phyloP scores from a whole-genome alignment of 2,329 filamentous ascomycete species.

The Biscogniauxia mediterranea region DNA sequence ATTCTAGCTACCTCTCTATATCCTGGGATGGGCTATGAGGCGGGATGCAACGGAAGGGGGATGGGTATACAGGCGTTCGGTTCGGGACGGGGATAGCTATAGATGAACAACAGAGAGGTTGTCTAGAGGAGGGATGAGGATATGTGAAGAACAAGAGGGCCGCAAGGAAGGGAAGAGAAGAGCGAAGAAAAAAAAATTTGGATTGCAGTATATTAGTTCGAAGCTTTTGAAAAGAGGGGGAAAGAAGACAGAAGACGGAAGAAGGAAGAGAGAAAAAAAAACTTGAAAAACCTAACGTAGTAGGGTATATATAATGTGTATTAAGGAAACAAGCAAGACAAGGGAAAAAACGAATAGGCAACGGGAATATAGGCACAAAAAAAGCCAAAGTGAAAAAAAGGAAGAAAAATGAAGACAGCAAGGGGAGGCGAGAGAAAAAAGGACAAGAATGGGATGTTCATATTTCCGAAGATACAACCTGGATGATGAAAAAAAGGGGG shows the following conservation, averaged over 20 bases:
- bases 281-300: neutral
- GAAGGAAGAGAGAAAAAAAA: neutral
- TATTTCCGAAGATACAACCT: too few relatives aligned
- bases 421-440: neutral
- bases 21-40: too few relatives aligned
- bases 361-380: neutral
- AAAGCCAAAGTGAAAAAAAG: neutral
- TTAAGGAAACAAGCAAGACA: neutral
- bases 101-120: too few relatives aligned
- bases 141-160: too few relatives aligned
- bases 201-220: neutral
- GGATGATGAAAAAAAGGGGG: too few relatives aligned
- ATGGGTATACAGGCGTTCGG: too few relatives aligned
- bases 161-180: neutral
- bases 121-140: too few relatives aligned
- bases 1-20: neutral
- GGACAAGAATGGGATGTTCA: too few relatives aligned
- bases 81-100: too few relatives aligned
- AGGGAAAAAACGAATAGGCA: neutral
- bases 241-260: neutral
- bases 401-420: neutral
- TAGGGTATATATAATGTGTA: neutral
- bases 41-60: too few relatives aligned
- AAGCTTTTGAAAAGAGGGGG: neutral
- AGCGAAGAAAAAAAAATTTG: neutral